These are phyloP conservation scores for Heteromeles arbutifolia DNA, from an alignment of 306 rosid genomes.

Conservation along the genomic window DNA sequence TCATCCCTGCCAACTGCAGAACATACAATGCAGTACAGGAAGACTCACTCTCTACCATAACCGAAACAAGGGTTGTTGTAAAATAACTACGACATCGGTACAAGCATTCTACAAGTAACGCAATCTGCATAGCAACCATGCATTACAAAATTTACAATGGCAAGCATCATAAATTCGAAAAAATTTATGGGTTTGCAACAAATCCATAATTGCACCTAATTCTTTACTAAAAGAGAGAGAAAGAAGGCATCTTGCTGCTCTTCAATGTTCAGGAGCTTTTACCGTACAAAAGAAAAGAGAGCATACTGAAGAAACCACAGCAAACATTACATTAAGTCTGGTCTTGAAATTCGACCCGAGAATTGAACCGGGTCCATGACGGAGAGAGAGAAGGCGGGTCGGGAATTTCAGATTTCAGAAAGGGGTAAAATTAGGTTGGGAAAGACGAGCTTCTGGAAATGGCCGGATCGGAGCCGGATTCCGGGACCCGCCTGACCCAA, in stretches of 20 bases:
- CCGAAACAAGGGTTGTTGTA: not conserved
- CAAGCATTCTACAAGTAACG: not conserved
- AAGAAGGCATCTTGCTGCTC: not conserved
- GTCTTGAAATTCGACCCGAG: constrained; percentile 11
- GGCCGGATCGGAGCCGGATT: constrained; percentile 20
- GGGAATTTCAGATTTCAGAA: not conserved
- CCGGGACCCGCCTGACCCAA: constrained; percentile 30
- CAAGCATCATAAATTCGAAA: not conserved
- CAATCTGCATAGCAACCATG: not conserved
- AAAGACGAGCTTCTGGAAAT: constrained; percentile 1
- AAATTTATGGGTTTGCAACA: not conserved
- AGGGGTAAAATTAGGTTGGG: not conserved
- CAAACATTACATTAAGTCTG: not conserved
- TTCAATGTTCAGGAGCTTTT: not conserved
- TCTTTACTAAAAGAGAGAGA: not conserved
- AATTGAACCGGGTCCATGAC: not conserved
- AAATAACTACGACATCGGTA: not conserved
- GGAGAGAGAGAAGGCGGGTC: constrained; percentile 13
- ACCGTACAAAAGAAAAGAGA: not conserved
- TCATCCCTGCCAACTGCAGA: not conserved
- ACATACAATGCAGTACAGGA: not conserved
- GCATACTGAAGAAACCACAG: not conserved
- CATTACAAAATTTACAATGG: not conserved
- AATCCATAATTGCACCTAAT: not conserved
- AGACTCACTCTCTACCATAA: not conserved